These are phyloP conservation scores for Aspergillus heteromorphus DNA, from an alignment of 495 filamentous ascomycete species.

Conservation along the genomic window DNA sequence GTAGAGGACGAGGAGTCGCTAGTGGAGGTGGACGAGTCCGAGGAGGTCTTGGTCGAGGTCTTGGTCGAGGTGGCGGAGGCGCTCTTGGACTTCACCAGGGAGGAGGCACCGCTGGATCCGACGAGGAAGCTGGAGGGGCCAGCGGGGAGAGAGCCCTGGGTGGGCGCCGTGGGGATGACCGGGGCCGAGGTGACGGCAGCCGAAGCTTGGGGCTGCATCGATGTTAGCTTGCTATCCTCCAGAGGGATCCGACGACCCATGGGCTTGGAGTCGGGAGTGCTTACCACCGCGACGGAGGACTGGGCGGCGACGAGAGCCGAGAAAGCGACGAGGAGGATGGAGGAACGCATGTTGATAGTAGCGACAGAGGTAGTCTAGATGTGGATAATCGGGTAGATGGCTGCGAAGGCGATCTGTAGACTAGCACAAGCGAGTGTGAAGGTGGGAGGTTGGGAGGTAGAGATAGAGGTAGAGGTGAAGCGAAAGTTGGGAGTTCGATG, in stretches of 20 bases:
- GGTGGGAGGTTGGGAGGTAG: too few relatives aligned
- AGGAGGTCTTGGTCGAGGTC: slow-evolving; percentile 10
- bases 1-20: slow-evolving; percentile 12
- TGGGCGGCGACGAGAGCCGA: slow-evolving; percentile 37
- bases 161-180: slow-evolving; percentile 20
- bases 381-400: not conserved
- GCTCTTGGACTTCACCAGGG: slow-evolving; percentile 5
- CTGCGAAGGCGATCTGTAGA: slow-evolving; percentile 5
- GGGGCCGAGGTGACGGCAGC: slow-evolving; percentile 15
- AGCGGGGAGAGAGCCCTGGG: slow-evolving; percentile 16
- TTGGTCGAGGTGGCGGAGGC: slow-evolving; percentile 3
- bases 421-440: slow-evolving; percentile 6
- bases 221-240: slow-evolving; percentile 30
- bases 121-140: slow-evolving; percentile 5
- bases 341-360: slow-evolving; percentile 34
- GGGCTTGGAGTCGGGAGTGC: slow-evolving; percentile 2
- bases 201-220: slow-evolving; percentile 8
- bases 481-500: slow-evolving; percentile 2
- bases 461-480: not conserved
- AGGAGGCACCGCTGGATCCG: slow-evolving; percentile 7
- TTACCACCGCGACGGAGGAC: slow-evolving; percentile 20
- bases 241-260: not conserved
- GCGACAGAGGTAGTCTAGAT: slow-evolving; percentile 4
- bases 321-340: slow-evolving; percentile 36
- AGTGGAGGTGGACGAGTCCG: slow-evolving; percentile 6